Evolutionary conservation across 805 yeast species (phyloP).

Genomic region (Saccharomycopsis javanensis): DNA sequence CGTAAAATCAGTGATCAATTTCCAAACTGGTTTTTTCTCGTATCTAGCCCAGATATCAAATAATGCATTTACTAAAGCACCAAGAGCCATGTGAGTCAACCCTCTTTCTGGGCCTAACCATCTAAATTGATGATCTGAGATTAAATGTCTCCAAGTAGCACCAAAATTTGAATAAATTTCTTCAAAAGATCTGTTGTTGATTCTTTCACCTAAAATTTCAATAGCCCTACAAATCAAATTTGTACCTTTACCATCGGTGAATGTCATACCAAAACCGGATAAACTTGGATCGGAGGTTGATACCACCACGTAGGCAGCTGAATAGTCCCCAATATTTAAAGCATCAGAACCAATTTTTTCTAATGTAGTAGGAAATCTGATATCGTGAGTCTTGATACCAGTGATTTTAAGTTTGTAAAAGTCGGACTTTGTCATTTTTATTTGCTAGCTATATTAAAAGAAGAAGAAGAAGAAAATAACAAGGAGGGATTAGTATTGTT

Average conservation of each 20-base stretch:
- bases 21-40: constrained; percentile 33
- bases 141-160: constrained; percentile 32
- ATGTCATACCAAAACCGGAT: constrained; percentile 35
- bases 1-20: constrained; percentile 32
- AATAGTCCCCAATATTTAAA: constrained; percentile 34
- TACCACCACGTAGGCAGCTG: constrained; percentile 31
- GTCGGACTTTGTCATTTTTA: not conserved
- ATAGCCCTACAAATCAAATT: constrained; percentile 30
- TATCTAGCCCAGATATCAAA: constrained; percentile 37
- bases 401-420: constrained; percentile 22
- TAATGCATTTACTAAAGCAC: constrained; percentile 32
- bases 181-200: constrained; percentile 27
- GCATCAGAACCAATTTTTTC: constrained; percentile 36
- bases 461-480: not conserved
- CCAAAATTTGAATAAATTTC: constrained; percentile 31
- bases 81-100: constrained; percentile 33
- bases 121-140: constrained; percentile 32
- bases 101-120: constrained; percentile 41
- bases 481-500: no score
- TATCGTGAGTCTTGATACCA: constrained; percentile 26
- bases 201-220: constrained; percentile 30
- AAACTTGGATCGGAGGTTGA: constrained; percentile 25
- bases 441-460: not conserved
- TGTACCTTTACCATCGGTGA: constrained; percentile 33
- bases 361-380: constrained; percentile 33